Conservation (phyloP, 345 rosid species). For the Pelargonium nanum region DNA sequence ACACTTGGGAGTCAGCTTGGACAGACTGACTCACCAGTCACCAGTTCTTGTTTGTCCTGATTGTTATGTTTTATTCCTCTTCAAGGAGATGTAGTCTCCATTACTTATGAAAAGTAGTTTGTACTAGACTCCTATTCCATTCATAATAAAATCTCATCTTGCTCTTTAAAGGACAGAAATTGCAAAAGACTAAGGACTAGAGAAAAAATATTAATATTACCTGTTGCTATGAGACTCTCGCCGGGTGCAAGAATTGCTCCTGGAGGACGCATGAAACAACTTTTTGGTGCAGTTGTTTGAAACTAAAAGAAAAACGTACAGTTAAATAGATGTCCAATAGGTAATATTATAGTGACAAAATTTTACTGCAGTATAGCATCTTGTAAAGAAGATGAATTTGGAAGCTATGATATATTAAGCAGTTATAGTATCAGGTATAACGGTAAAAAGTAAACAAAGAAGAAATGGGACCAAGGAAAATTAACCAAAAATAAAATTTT, state of each 20-base stretch:
- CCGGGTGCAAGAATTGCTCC: conserved; percentile 94
- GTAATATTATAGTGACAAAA: background rate
- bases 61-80: background rate
- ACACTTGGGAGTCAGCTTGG: background rate
- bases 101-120: background rate
- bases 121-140: too few species aligned
- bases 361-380: background rate
- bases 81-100: background rate
- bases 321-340: background rate
- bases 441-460: background rate
- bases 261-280: conserved; percentile 99
- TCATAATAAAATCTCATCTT: background rate
- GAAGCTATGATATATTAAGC: background rate
- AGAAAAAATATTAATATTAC: conserved; percentile 24
- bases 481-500: background rate
- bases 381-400: background rate
- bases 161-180: background rate
- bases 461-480: background rate
- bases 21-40: too few species aligned
- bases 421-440: background rate
- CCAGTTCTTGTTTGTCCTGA: too few species aligned
- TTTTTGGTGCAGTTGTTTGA: conserved; percentile 97
- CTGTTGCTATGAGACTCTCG: conserved; percentile 80
- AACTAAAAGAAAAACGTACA: conserved; percentile 34
- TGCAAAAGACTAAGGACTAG: conserved; percentile 5